Conservation (phyloP, 1,139 yeast genomes). For the Suhomyces bokatorum region DNA sequence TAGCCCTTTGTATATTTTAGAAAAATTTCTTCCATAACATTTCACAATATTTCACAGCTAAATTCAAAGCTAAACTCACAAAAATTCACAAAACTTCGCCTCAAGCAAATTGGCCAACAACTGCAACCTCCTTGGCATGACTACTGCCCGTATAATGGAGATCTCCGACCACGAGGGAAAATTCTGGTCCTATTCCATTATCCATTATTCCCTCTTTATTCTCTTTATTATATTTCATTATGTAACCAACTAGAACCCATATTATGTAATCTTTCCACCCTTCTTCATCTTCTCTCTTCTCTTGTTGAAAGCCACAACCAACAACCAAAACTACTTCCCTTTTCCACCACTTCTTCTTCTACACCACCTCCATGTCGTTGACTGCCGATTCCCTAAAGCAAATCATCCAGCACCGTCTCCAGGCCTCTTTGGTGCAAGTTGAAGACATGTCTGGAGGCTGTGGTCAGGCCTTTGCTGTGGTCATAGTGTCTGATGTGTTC, state of each 20-base stretch:
- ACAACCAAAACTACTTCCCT: no score
- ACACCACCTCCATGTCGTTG: constrained; percentile 31
- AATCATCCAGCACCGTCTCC: constrained; percentile 50
- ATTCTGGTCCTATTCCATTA: background rate
- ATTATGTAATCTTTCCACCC: no score
- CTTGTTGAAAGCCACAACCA: background rate
- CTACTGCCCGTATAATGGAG: no score
- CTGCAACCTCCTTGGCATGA: no score
- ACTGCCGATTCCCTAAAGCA: constrained; percentile 48
- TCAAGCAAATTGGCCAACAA: no score
- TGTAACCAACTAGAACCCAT: background rate
- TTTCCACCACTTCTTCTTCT: background rate
- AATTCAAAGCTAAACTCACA: no score
- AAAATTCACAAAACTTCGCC: no score
- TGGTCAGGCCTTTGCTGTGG: constrained; percentile 84
- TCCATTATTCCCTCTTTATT: background rate
- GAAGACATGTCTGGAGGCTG: constrained; percentile 83
- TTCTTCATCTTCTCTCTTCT: background rate
- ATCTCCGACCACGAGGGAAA: no score
- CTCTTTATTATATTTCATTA: background rate
- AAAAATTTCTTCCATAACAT: no score
- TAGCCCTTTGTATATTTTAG: no score
- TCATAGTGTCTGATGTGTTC: constrained; percentile 74
- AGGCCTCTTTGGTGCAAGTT: constrained; percentile 58
- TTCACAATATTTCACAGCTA: no score